Base-by-base conservation (phyloP, 2,329 filamentous ascomycete genomes). In the Pestalotiopsis sp. region DNA sequence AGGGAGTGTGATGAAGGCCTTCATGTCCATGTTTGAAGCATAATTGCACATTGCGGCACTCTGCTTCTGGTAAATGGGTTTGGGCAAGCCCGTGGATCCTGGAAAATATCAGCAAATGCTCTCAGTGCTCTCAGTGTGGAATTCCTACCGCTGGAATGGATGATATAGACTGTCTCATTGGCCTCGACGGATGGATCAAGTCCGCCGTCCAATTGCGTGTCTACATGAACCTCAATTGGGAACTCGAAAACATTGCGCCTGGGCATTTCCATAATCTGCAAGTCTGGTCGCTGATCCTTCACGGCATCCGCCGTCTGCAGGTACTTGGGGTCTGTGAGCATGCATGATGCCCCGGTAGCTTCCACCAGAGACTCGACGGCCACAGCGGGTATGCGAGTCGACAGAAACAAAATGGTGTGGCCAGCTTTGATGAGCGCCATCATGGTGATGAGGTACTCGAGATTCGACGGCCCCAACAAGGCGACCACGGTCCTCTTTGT, bases 71-170 rank as follows among this genome's bases (percentile, higher is more conserved):
- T 83, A 88, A 60, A 91, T 90, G 0, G 89, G 88, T 70, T 91
- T 91, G 0, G 89, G 89, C 0, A 91, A 80, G 0, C 89, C 89
- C 0, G 90, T 90, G 0, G 86, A 89, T 7, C 89, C 89, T 31
- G 73, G 64, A 68, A 66, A 74, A 1, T n/a, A 36, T 75, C 73
- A 31, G 68, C 69, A 72, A 14, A 49, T 25, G 31, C 25, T 25
- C 65, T 69, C 60, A 49, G 71, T 75, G 71, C 74, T 75, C 69
- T 74, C 73, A 36, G 25, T 6, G 3, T 31, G 27, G 23, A 66
- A 60, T 5, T 56, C 70, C 68, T 63, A 70, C 70, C 70, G 64
- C 68, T 70, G 0, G 73, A 13, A 38, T 76, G 73, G 4, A 78
- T 79, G n/a, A 80, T 79, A 62, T 73, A 75, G 39, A 70, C 69